Conservation (phyloP, 1,139 yeast genomes). For the Scheffersomyces insectosa region DNA sequence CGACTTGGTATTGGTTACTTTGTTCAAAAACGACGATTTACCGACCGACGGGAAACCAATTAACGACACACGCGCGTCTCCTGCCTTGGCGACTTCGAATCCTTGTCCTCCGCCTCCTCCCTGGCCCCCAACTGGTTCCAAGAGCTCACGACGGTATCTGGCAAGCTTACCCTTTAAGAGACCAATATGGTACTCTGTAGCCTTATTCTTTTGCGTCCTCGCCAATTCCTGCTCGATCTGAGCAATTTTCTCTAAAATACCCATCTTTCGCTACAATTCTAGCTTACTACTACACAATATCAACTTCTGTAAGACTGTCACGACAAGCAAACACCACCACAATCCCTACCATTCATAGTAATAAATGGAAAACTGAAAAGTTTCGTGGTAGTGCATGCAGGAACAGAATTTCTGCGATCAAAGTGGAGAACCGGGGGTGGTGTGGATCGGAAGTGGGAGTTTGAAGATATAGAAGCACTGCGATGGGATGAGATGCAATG, state of each 20-base stretch:
- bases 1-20: slow-evolving; percentile 89
- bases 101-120: slow-evolving; percentile 85
- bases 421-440: too few relatives aligned
- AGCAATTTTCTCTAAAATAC: slow-evolving; percentile 66
- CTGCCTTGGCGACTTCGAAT: slow-evolving; percentile 92
- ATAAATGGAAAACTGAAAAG: too few relatives aligned
- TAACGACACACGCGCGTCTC: slow-evolving; percentile 92
- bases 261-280: slow-evolving; percentile 9
- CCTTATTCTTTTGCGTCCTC: slow-evolving; percentile 95
- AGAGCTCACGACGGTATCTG: slow-evolving; percentile 84
- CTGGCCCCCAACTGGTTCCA: slow-evolving; percentile 79
- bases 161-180: slow-evolving; percentile 92
- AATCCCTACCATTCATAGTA: too few relatives aligned
- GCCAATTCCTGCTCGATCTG: slow-evolving; percentile 93
- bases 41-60: slow-evolving; percentile 99
- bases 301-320: too few relatives aligned
- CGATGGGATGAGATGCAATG: too few relatives aligned
- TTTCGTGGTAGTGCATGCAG: too few relatives aligned
- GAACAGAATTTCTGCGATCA: too few relatives aligned
- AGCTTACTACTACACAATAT: too few relatives aligned
- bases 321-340: too few relatives aligned
- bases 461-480: too few relatives aligned
- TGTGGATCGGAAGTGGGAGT: too few relatives aligned
- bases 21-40: slow-evolving; percentile 83
- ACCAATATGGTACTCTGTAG: slow-evolving; percentile 96